Evolutionary conservation across 495 filamentous ascomycete genomes (phyloP).

Genomic region (Penicillium cinerascens): DNA sequence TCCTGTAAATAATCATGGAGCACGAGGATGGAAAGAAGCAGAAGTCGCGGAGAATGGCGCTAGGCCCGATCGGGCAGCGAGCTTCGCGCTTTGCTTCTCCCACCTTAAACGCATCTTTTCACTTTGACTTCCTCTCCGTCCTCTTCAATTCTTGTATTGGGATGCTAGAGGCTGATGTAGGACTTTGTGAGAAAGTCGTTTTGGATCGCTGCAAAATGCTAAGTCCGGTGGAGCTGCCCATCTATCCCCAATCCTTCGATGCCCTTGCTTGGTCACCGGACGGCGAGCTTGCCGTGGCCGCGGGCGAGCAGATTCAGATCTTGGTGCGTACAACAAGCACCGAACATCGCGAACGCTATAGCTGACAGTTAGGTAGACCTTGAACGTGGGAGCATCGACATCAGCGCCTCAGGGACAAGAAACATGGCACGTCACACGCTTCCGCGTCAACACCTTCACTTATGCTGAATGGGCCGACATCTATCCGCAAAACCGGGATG

Average conservation of each 20-base stretch:
- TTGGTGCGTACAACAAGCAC: constrained; percentile 39
- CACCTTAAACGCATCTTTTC: neutral
- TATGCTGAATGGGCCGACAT: constrained; percentile 49
- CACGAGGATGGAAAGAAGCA: too few relatives aligned
- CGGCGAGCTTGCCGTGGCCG: constrained; percentile 58
- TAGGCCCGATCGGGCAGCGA: constrained; percentile 15
- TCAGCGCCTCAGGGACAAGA: constrained; percentile 8
- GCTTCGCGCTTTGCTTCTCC: neutral
- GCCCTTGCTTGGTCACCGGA: constrained; percentile 61
- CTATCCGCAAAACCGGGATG: constrained; percentile 39
- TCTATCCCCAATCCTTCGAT: constrained; percentile 43
- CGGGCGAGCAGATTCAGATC: constrained; percentile 56
- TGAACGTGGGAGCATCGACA: constrained; percentile 4
- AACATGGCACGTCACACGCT: constrained; percentile 38
- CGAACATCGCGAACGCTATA: neutral
- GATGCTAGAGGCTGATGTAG: neutral
- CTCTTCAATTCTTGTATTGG: neutral
- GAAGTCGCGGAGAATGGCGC: constrained; percentile 12
- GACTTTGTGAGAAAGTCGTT: neutral
- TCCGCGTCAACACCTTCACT: constrained; percentile 52
- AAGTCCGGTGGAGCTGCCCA: constrained; percentile 29
- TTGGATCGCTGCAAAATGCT: constrained; percentile 22
- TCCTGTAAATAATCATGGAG: neutral
- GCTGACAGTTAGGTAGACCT: constrained; percentile 22
- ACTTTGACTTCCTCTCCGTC: neutral